Conservation (phyloP, 1,284 basidiomycete species). For the Ceratobasidium sp. region DNA sequence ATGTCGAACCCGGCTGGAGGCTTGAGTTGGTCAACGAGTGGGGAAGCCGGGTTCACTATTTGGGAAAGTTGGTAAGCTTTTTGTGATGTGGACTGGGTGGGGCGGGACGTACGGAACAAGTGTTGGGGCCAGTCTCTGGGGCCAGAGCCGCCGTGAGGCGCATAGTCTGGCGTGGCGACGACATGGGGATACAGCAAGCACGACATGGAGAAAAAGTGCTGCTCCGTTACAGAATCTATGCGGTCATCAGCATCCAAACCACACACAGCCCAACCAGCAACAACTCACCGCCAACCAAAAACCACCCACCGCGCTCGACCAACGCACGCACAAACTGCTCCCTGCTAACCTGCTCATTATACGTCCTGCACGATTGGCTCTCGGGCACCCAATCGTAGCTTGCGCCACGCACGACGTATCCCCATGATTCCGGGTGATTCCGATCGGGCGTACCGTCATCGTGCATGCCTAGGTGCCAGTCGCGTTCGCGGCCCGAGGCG, state of each 20-base stretch:
- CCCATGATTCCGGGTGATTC: conserved; percentile 57
- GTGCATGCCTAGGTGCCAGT: conserved; percentile 70
- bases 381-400: conserved; percentile 65
- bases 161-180: conserved; percentile 69
- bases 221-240: conserved; percentile 72
- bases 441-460: conserved; percentile 61
- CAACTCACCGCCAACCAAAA: conserved; percentile 68
- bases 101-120: conserved; percentile 57
- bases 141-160: conserved; percentile 64
- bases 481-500: conserved; percentile 68
- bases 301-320: conserved; percentile 75
- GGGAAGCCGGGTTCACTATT: conserved; percentile 62
- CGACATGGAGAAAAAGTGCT: conserved; percentile 75
- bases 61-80: background rate
- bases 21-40: conserved; percentile 58
- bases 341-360: conserved; percentile 55
- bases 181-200: conserved; percentile 73
- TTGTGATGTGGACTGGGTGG: background rate
- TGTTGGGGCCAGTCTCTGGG: conserved; percentile 69
- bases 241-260: background rate
- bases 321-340: conserved; percentile 63
- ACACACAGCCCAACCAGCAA: background rate
- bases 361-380: conserved; percentile 57
- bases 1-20: conserved; percentile 67
- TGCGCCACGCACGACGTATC: conserved; percentile 54